Evolutionary conservation across 257 asterid species (phyloP), one percentile per base, ranked within the genome.

Genomic region (Perilla frutescens): DNA sequence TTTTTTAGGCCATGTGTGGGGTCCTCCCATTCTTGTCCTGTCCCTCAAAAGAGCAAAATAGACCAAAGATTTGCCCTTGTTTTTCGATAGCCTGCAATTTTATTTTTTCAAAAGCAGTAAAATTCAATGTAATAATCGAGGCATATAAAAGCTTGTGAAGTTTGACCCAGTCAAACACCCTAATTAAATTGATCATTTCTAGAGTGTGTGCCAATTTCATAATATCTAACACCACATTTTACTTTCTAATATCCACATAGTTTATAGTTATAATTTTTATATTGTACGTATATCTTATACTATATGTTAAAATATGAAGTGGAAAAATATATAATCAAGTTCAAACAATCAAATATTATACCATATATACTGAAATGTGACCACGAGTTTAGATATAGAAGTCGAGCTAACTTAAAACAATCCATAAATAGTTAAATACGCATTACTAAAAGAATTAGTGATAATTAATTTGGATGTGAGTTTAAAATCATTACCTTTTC

Each of bases 141-240:
- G 76, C 67, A 70, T 77, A 74, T 67, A 61, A 74, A 83, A 71
- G 79, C 43, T 74, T 48, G 81, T 72, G 74, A 78, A 7, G 36
- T 81, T 80, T 84, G 88, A 84, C 85, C 80, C 6, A 63, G 83
- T 84, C 88, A 81, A 83, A 68, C 64, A 53, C 8, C 47, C 34
- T 66, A 32, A 72, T 64, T 74, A 49, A n/a, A 1, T 32, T 74
- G 13, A 9, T 53, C 31, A 73, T 32, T 61, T 62, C 76, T 53
- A 55, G 57, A 49, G 13, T 48, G 14, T 64, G 58, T 44, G 48
- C n/a, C n/a, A 48, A 2, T 26, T 36, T 47, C 26, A 20, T 20
- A 20, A 20, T 20, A 20, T 20, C 26, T 20, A 20, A 20, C 26
- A 20, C 26, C 26, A 20, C 26, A 20, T 20, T 20, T 20, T 20